Base-by-base conservation (phyloP, 164 flowering plant species). In the Litsea cubeba region DNA sequence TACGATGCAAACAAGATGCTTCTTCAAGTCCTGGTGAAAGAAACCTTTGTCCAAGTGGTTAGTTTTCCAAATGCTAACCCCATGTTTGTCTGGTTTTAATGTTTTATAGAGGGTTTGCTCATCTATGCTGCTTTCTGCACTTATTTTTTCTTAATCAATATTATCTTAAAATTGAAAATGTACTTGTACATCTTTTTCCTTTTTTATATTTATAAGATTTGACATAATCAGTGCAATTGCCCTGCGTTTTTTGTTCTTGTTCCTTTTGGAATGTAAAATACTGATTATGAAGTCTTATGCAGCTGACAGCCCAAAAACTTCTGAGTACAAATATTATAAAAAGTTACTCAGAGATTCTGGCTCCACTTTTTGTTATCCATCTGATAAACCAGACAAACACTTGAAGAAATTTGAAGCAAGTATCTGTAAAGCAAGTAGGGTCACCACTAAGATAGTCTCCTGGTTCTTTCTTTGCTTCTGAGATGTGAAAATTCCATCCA, bases 271-370 rank as follows among this genome's bases (percentile, higher is more conserved):
- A 50, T 70, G 25, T 62, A 23, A 24, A 68, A 24, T 64, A 40
- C 32, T 70, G 51, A 68, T 71, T 63, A 71, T 14, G 60, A 71
- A 76, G 50, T 68, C 28, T 51, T 26, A 69, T 77, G 87, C 84
- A 86, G 91, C 46, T 65, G 82, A 75, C 76, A 85, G 68, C 10
- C 84, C 97, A 3, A 92, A 92, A 78, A 92, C 97, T 49, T 88
- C 95, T 0, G 97, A 92, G 78, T 92, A 73, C 76, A 88, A 88
- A 4, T 89, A 82, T 76, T 92, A 87, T 77, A 89, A 83, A 79
- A 88, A 81, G 69, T 72, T 90, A 35, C 88, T 82, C 82, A 76
- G 74, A 76, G 79, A 80, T 72, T 78, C 81, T 6, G 79, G 79
- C 62, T 75, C 23, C 1, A 65, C n/a, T 62, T 58, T 49, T 62